Conservation (phyloP, 176 grass and related monocot genomes). For the Cymbopogon citratus region DNA sequence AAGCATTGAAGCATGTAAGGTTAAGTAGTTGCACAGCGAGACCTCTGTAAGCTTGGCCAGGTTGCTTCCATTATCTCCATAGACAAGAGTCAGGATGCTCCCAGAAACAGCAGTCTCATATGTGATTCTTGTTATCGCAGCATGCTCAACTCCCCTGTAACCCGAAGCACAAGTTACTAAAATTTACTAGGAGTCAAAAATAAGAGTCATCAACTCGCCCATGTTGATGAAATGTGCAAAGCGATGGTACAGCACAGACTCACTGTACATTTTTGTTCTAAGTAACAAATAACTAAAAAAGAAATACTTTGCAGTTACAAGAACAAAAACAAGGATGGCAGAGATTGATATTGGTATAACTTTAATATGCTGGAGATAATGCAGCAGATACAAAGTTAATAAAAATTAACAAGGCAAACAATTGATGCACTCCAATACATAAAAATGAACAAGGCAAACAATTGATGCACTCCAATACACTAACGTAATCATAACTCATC, state of each 20-base stretch:
- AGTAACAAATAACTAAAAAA: background rate
- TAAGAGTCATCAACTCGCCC: background rate
- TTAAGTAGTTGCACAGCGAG: background rate
- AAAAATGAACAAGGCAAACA: too few relatives aligned
- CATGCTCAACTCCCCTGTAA: slow-evolving; percentile 12
- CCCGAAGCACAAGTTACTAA: slow-evolving; percentile 1
- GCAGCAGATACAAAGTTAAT: background rate
- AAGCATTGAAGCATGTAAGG: background rate
- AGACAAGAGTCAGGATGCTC: slow-evolving; percentile 24
- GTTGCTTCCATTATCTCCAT: slow-evolving; percentile 31
- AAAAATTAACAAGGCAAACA: background rate
- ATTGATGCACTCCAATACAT: too few relatives aligned
- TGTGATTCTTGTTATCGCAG: slow-evolving; percentile 31
- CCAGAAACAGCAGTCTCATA: slow-evolving; percentile 31
- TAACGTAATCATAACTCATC: background rate
- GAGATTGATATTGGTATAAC: background rate
- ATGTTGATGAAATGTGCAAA: background rate
- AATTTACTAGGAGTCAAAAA: background rate
- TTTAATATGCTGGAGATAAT: background rate
- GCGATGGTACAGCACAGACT: background rate
- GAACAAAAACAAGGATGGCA: background rate
- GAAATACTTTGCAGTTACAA: background rate
- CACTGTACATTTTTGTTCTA: background rate
- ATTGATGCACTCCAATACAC: background rate
- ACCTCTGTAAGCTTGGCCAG: slow-evolving; percentile 36